These are phyloP conservation scores for Exophiala spinifera DNA, from an alignment of 2,329 filamentous ascomycete species.

Conservation along the genomic window DNA sequence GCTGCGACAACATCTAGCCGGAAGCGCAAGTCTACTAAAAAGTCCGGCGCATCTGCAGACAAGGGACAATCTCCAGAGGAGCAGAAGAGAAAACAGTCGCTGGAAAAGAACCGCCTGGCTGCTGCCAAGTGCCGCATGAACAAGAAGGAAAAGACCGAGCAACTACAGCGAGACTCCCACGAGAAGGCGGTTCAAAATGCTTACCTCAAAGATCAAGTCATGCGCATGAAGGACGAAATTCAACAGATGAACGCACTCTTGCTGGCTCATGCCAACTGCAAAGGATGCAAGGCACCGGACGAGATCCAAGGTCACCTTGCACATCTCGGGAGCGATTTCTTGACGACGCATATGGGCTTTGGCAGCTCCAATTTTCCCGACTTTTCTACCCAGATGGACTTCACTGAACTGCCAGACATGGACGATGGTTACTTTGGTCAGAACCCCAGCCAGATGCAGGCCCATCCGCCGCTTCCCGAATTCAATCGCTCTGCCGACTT, in stretches of 20 bases:
- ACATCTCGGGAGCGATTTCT: conserved; percentile 26
- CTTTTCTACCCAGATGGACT: conserved; percentile 15
- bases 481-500: conserved; percentile 28
- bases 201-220: conserved; percentile 30
- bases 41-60: conserved; percentile 1
- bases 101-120: conserved; percentile 30
- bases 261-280: conserved; percentile 28
- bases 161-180: conserved; percentile 29
- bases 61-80: conserved; percentile 16
- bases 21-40: conserved; percentile 26
- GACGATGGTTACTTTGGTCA: conserved; percentile 22
- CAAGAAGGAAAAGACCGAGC: conserved; percentile 30
- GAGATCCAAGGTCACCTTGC: conserved; percentile 28
- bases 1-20: conserved; percentile 15
- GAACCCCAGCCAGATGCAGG: conserved; percentile 13
- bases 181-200: conserved; percentile 30
- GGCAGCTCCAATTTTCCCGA: conserved; percentile 10
- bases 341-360: conserved; percentile 22
- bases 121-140: conserved; percentile 31
- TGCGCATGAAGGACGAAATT: conserved; percentile 30
- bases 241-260: conserved; percentile 30
- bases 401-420: conserved; percentile 15
- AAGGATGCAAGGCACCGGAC: conserved; percentile 29
- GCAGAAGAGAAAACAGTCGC: conserved; percentile 28
- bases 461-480: conserved; percentile 27